phyloP scores from a whole-genome alignment of 2,329 filamentous ascomycete genomes.

The Scortechinia acanthostroma region DNA sequence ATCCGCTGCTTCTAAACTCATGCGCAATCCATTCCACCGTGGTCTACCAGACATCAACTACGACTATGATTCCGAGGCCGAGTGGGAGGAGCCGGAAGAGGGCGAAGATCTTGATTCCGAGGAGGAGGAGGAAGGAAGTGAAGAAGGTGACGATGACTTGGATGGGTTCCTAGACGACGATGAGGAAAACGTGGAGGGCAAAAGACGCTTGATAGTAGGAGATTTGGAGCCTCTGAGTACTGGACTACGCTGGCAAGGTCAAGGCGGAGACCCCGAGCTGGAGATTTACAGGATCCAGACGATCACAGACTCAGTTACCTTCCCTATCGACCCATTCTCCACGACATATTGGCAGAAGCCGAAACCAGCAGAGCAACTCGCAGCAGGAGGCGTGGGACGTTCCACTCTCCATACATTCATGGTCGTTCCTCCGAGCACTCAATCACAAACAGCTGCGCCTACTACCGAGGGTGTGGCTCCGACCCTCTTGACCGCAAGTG shows the following conservation, averaged over 20 bases:
- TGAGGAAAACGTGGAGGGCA: conserved; percentile 33
- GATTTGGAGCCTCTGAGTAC: conserved; percentile 36
- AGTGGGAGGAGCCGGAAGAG: conserved; percentile 17
- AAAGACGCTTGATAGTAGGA: conserved; percentile 45
- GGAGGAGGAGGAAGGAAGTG: conserved; percentile 55
- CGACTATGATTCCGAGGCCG: conserved; percentile 58
- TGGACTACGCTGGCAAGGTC: conserved; percentile 54
- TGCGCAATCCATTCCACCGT: conserved; percentile 42
- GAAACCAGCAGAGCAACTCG: background rate
- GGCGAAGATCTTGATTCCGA: conserved; percentile 44
- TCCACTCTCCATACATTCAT: background rate
- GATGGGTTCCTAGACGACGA: conserved; percentile 62
- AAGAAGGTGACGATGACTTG: conserved; percentile 61
- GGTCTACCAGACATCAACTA: conserved; percentile 47
- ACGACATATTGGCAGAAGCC: conserved; percentile 42
- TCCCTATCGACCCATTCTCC: conserved; percentile 57
- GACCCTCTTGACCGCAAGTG: conserved; percentile 3
- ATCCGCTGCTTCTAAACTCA: conserved; percentile 29
- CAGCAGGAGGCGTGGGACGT: background rate
- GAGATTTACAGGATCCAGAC: conserved; percentile 35
- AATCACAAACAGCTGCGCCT: background rate
- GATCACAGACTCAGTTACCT: conserved; percentile 37
- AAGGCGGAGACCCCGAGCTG: conserved; percentile 24
- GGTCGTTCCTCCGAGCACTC: background rate
- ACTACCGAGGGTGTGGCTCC: conserved; percentile 1